These are phyloP conservation scores for Rhinocladiella similis DNA, from an alignment of 2,329 filamentous ascomycete species.

Conservation along the genomic window DNA sequence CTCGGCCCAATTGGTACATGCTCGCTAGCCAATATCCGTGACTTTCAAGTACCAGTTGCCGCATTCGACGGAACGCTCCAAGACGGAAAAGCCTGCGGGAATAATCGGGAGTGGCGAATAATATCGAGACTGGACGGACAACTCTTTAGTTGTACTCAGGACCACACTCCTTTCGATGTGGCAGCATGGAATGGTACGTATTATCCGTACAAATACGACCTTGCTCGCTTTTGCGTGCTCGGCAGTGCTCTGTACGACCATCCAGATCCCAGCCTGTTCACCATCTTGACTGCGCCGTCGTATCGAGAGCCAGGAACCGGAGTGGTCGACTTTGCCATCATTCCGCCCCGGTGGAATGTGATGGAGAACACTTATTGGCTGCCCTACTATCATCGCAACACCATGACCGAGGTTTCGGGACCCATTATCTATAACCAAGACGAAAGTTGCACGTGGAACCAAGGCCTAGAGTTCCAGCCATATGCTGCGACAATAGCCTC, in stretches of 20 bases:
- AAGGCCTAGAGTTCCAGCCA: conserved; percentile 6
- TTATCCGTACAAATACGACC: conserved; percentile 44
- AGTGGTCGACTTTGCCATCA: conserved; percentile 41
- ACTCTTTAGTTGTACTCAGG: conserved; percentile 61
- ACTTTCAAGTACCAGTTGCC: conserved; percentile 65
- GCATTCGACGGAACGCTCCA: conserved; percentile 53
- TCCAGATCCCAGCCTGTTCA: conserved; percentile 44
- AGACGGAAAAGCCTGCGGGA: background rate
- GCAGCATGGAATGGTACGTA: conserved; percentile 73
- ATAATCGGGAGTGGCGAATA: conserved; percentile 45
- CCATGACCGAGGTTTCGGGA: conserved; percentile 34
- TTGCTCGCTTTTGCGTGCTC: conserved; percentile 43
- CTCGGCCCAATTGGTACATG: conserved; percentile 67
- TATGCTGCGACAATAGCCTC: conserved; percentile 3
- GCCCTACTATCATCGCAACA: conserved; percentile 46
- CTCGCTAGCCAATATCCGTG: conserved; percentile 63
- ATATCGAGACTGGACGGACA: conserved; percentile 63
- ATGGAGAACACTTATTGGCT: conserved; percentile 42
- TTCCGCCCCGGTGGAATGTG: conserved; percentile 43
- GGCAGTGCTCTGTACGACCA: conserved; percentile 43
- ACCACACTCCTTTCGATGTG: conserved; percentile 69
- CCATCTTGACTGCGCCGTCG: conserved; percentile 40
- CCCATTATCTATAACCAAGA: conserved; percentile 19
- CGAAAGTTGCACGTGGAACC: conserved; percentile 4
- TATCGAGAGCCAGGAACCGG: conserved; percentile 28